These are phyloP conservation scores for Populus tomentosa DNA, from an alignment of 441 rosid species.

Conservation along the genomic window DNA sequence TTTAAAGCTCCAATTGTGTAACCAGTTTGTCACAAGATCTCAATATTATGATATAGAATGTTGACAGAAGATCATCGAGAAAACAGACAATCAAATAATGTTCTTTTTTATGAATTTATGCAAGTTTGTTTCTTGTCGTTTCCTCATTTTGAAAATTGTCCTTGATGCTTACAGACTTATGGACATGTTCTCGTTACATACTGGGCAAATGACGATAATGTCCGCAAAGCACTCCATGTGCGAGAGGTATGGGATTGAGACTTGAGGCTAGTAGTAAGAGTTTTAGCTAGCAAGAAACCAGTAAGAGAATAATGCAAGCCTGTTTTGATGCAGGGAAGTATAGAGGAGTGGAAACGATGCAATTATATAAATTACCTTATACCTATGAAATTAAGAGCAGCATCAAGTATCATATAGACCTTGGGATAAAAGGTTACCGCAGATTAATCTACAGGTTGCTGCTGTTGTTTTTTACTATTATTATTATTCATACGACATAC, in stretches of 20 bases:
- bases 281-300: background rate
- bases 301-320: background rate
- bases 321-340: constrained; percentile 26
- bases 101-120: too few relatives aligned
- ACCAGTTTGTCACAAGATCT: background rate
- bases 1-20: background rate
- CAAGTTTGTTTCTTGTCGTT: background rate
- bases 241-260: background rate
- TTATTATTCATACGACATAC: too few relatives aligned
- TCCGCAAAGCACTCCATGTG: constrained; percentile 46
- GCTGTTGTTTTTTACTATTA: too few relatives aligned
- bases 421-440: constrained; percentile 47
- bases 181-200: constrained; percentile 31
- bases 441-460: constrained; percentile 59
- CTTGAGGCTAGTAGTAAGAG: background rate
- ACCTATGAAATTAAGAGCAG: constrained; percentile 23
- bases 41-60: background rate
- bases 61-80: background rate
- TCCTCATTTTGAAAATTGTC: background rate
- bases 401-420: constrained; percentile 36
- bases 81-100: too few relatives aligned
- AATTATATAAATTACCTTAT: constrained; percentile 33
- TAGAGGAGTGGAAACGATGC: constrained; percentile 55
- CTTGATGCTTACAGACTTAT: constrained; percentile 30
- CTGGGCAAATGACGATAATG: constrained; percentile 57